Base-by-base conservation (phyloP, 768 basidiomycete genomes). In the Leccinum rimulosum region DNA sequence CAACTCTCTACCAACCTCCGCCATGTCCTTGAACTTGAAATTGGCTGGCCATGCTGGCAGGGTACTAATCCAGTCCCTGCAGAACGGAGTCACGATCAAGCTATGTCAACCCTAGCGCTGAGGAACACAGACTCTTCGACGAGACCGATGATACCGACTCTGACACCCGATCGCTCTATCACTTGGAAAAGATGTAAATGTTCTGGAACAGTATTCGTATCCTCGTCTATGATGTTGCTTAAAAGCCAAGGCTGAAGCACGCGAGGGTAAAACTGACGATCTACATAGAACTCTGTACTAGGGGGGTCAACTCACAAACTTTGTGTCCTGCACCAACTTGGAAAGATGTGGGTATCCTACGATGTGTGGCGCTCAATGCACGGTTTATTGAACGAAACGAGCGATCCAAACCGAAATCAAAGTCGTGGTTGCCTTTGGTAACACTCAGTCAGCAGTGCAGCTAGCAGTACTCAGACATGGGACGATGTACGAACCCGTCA, bases 61-160 rank as follows among this genome's bases (percentile, higher is more conserved):
- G 1, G 94, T 95, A 30, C 79, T 80, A 54, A 96, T 94, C 94
- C 94, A 96, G 66, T 91, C 90, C 69, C 93, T 95, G 54, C 19
- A 40, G 22, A 64, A 31, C 30, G 45, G 25, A 52, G 22, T 50
- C 28, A 49, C 25, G 15, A 52, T n/a, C 28, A 19, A 54, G 9
- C 28, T 8, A 48, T 45, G 11, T 19, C 19, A 27, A 40, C 19
- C 33, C 11, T 19, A 47, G 22, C 4, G 25, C 25, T 14, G 36
- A 48, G 38, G 11, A 45, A 45, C 11, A 66, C 77, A 40, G 61
- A 94, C 94, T 89, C 79, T 73, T 97, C 94, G 1, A 95, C 90
- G 1, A 97, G 80, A 3, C 94, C 94, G 49, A 97, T 88, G 28
- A 95, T 69, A 5, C 94, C 94, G 50, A 95, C 79, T 49, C 82